Percentiles rank a stretch among this genome's conserved stretches.
Evolutionary conservation across 2,329 filamentous ascomycete genomes (phyloP).

Genomic region (Neophaeococcomyces aloes): DNA sequence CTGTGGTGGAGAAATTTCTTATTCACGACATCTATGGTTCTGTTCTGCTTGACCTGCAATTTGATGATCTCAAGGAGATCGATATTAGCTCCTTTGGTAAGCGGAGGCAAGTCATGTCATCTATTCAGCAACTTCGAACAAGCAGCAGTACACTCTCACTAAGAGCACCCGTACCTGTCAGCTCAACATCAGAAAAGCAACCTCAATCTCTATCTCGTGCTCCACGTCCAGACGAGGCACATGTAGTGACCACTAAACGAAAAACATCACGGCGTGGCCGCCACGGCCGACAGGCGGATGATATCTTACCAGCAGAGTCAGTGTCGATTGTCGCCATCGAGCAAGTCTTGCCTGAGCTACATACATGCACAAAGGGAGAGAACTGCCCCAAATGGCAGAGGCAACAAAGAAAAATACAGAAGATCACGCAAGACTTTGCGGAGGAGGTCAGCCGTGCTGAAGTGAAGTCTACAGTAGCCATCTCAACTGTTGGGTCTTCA

Average conservation of each 20-base stretch:
- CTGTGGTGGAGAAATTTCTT: constrained; percentile 72
- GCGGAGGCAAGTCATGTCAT: constrained; percentile 49
- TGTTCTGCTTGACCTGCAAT: constrained; percentile 81
- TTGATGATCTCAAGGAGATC: constrained; percentile 62
- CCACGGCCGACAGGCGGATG: constrained; percentile 27
- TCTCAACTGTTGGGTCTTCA: constrained; percentile 71
- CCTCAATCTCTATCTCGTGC: constrained; percentile 14
- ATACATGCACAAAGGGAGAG: constrained; percentile 77
- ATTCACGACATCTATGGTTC: constrained; percentile 85
- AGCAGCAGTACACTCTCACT: constrained; percentile 22
- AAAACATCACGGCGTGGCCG: constrained; percentile 22
- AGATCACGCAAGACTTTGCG: constrained; percentile 61
- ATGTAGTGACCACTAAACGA: constrained; percentile 11
- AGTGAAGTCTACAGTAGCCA: constrained; percentile 64
- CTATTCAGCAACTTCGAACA: constrained; percentile 45
- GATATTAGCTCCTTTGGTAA: constrained; percentile 55
- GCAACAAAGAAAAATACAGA: constrained; percentile 65
- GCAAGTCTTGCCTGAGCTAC: constrained; percentile 73
- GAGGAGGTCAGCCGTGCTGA: constrained; percentile 48
- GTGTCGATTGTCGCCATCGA: constrained; percentile 89
- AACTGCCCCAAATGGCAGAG: constrained; percentile 72
- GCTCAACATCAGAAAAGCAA: background rate
- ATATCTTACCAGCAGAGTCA: constrained; percentile 71
- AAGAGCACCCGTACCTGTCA: constrained; percentile 9
- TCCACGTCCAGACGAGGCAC: constrained; percentile 16